Evolutionary conservation across 1,139 yeast genomes (phyloP).

Genomic region (Sugiyamaella sp.): DNA sequence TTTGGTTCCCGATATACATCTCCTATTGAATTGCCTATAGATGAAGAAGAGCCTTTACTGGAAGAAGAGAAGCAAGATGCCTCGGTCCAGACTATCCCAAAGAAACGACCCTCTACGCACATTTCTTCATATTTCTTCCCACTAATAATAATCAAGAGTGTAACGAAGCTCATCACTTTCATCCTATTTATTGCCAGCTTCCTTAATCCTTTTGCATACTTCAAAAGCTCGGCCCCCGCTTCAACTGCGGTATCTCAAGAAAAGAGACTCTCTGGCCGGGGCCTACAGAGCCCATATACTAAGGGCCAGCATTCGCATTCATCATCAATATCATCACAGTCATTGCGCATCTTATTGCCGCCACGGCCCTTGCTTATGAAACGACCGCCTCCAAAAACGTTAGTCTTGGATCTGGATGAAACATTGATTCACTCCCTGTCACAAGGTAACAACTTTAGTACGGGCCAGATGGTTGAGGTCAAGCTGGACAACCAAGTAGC

Average conservation of each 20-base stretch:
- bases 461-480: constrained; percentile 83
- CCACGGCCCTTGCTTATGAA: constrained; percentile 39
- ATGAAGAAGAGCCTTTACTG: constrained; percentile 13
- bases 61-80: constrained; percentile 10
- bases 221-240: constrained; percentile 2
- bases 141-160: constrained; percentile 5
- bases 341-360: constrained; percentile 24
- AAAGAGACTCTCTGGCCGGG: constrained; percentile 15
- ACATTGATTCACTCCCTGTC: constrained; percentile 90
- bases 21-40: constrained; percentile 4
- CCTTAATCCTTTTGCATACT: constrained; percentile 17
- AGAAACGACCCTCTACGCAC: background rate
- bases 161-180: constrained; percentile 1
- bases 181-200: constrained; percentile 6
- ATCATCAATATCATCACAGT: constrained; percentile 12
- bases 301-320: constrained; percentile 16
- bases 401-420: constrained; percentile 89
- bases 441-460: constrained; percentile 58
- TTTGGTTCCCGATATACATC: background rate
- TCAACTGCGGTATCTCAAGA: background rate
- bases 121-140: constrained; percentile 6
- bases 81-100: background rate
- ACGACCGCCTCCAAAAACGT: constrained; percentile 59
- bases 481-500: constrained; percentile 63
- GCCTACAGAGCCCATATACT: constrained; percentile 27